Evolutionary conservation across 768 basidiomycete species (phyloP).

Genomic region (Suillus americanus): DNA sequence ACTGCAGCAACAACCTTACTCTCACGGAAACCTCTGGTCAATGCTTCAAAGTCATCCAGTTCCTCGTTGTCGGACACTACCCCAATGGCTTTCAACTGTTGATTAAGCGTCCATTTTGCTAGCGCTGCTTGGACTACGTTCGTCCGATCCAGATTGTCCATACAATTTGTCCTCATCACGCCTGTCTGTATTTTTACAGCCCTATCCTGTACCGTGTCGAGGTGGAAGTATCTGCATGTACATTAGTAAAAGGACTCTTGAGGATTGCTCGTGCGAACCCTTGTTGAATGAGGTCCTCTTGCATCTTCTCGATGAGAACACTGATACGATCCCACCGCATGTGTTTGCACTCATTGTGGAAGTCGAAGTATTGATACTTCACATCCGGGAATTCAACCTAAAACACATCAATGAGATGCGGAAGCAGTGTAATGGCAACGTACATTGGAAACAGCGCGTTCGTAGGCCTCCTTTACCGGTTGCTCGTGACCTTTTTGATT

Average conservation of each 20-base stretch:
- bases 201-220: slow-evolving; percentile 46
- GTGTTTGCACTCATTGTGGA: slow-evolving; percentile 91
- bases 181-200: slow-evolving; percentile 69
- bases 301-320: slow-evolving; percentile 72
- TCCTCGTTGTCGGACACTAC: slow-evolving; percentile 67
- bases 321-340: slow-evolving; percentile 95
- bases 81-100: slow-evolving; percentile 72
- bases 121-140: slow-evolving; percentile 94
- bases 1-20: slow-evolving; percentile 48
- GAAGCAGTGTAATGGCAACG: slow-evolving; percentile 15
- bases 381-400: slow-evolving; percentile 67
- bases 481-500: slow-evolving; percentile 93
- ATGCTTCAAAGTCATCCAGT: slow-evolving; percentile 79
- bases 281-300: slow-evolving; percentile 64
- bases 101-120: slow-evolving; percentile 80
- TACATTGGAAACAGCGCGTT: slow-evolving; percentile 70
- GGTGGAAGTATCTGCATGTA: slow-evolving; percentile 71
- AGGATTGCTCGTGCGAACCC: slow-evolving; percentile 44
- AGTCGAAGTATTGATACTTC: slow-evolving; percentile 95
- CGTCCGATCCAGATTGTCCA: slow-evolving; percentile 96
- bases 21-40: slow-evolving; percentile 85
- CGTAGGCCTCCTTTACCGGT: slow-evolving; percentile 94
- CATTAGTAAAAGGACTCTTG: slow-evolving; percentile 9
- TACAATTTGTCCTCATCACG: slow-evolving; percentile 91
- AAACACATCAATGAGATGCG: not conserved